phyloP scores from a whole-genome alignment of 345 rosid genomes.

The Gossypium raimondii region DNA sequence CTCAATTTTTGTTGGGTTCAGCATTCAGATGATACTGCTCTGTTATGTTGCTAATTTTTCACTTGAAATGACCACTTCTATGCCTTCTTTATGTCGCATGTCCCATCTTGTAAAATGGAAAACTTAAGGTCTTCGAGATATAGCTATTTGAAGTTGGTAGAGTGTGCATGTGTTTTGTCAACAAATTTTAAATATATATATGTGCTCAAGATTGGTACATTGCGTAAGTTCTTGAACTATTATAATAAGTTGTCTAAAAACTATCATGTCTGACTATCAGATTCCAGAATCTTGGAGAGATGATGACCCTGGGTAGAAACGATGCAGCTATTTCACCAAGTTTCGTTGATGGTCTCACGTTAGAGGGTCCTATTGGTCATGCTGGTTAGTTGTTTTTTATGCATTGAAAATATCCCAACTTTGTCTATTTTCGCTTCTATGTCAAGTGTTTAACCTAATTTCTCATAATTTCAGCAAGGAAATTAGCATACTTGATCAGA shows the following conservation, averaged over 20 bases:
- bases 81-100: neutral
- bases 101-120: neutral
- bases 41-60: neutral
- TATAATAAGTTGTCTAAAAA: neutral
- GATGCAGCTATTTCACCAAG: constrained; percentile 87
- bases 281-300: constrained; percentile 91
- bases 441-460: neutral
- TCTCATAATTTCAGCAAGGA: constrained; percentile 58
- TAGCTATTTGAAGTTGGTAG: neutral
- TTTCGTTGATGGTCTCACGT: constrained; percentile 80
- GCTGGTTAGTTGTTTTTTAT: constrained; percentile 39
- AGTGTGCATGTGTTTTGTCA: neutral
- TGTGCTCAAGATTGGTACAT: neutral
- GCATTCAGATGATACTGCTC: neutral
- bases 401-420: neutral
- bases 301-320: constrained; percentile 87
- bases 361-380: constrained; percentile 88
- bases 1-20: neutral
- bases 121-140: neutral
- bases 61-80: neutral
- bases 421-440: neutral
- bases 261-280: constrained; percentile 32
- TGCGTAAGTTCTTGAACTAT: neutral
- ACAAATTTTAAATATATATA: neutral
- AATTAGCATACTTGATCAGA: constrained; percentile 74